Conservation (phyloP, 106 monocot species). For the Iris macrosiphon region DNA sequence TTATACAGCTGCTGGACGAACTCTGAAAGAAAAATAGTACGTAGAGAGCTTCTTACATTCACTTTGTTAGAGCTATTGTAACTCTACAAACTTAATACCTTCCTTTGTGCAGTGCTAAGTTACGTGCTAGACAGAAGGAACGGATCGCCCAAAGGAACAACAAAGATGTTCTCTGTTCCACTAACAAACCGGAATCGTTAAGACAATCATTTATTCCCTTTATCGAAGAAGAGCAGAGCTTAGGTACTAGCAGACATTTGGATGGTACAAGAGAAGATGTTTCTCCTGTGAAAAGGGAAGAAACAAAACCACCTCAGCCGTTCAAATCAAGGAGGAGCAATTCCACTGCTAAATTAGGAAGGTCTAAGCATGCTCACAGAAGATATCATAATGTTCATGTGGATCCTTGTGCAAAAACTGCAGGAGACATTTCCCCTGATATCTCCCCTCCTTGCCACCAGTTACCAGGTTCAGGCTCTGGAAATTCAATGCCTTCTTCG, state of each 20-base stretch:
- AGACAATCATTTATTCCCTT: slow-evolving; percentile 5
- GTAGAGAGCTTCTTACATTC: slow-evolving; percentile 2
- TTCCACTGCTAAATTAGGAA: slow-evolving; percentile 22
- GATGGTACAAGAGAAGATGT: slow-evolving; percentile 22
- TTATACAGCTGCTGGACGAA: slow-evolving; percentile 83
- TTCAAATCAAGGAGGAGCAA: slow-evolving; percentile 24
- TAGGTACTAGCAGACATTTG: slow-evolving; percentile 6
- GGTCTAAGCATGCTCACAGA: slow-evolving; percentile 28
- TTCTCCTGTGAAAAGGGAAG: slow-evolving; percentile 17
- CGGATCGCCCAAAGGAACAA: slow-evolving; percentile 50
- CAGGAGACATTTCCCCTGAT: slow-evolving; percentile 27
- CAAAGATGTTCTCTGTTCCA: slow-evolving; percentile 15
- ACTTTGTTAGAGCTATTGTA: background rate
- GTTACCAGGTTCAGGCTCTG: slow-evolving; percentile 12
- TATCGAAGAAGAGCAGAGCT: slow-evolving; percentile 13
- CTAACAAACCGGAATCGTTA: slow-evolving; percentile 9
- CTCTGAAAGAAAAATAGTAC: slow-evolving; percentile 90
- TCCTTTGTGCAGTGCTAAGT: slow-evolving; percentile 49
- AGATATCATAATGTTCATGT: slow-evolving; percentile 25
- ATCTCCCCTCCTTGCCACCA: slow-evolving; percentile 27
- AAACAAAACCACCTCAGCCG: slow-evolving; percentile 15
- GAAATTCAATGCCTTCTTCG: slow-evolving; percentile 20
- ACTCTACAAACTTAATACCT: slow-evolving; percentile 9
- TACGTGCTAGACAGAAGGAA: slow-evolving; percentile 91
- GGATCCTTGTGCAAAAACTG: slow-evolving; percentile 32